phyloP scores from a whole-genome alignment of 2,329 filamentous ascomycete genomes.

The Pyricularia pennisetigena region DNA sequence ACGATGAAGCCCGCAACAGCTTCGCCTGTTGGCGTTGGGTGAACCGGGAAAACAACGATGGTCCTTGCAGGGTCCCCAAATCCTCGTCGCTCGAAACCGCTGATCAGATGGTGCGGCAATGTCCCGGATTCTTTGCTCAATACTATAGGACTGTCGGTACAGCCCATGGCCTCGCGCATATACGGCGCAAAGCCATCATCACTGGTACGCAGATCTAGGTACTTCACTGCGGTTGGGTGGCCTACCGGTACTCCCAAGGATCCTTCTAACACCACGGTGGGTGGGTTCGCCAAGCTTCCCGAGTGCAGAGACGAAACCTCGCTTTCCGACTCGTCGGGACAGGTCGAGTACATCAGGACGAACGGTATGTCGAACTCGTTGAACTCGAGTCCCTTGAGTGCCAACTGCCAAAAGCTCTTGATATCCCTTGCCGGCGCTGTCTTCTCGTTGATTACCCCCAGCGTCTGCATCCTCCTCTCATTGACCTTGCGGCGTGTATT shows the following conservation, averaged over 20 bases:
- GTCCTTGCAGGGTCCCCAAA: conserved; percentile 54
- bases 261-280: conserved; percentile 27
- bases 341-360: conserved; percentile 40
- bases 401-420: conserved; percentile 36
- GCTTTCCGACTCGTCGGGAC: conserved; percentile 23
- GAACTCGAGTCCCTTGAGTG: conserved; percentile 30
- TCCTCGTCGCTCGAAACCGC: conserved; percentile 50
- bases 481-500: conserved; percentile 35
- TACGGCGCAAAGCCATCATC: conserved; percentile 26
- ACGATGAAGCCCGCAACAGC: conserved; percentile 58
- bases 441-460: conserved; percentile 35
- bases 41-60: conserved; percentile 60
- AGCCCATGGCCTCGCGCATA: conserved; percentile 26
- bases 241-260: conserved; percentile 32
- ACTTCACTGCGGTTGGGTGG: conserved; percentile 29
- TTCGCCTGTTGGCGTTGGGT: conserved; percentile 51
- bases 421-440: conserved; percentile 31
- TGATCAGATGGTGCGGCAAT: conserved; percentile 45
- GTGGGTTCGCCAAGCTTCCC: conserved; percentile 23
- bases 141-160: conserved; percentile 26
- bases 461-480: conserved; percentile 38
- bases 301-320: conserved; percentile 12
- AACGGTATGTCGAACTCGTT: conserved; percentile 39
- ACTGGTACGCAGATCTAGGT: conserved; percentile 24
- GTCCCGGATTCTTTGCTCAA: conserved; percentile 37